phyloP scores from a whole-genome alignment of 441 rosid species.

The Mallotus repandus region DNA sequence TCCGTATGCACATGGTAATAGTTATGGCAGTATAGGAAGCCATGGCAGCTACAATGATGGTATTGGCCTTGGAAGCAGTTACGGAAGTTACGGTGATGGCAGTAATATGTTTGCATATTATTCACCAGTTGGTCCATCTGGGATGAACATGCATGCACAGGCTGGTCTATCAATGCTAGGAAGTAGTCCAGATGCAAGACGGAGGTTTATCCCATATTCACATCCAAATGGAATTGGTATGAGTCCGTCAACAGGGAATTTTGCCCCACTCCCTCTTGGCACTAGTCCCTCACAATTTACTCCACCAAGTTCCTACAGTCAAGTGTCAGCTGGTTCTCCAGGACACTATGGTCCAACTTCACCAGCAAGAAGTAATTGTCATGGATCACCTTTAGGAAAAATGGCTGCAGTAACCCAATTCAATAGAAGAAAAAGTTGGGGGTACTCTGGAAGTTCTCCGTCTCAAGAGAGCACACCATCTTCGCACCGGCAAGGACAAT shows the following conservation, averaged over 20 bases:
- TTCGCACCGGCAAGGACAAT: constrained; percentile 72
- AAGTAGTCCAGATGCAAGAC: constrained; percentile 93
- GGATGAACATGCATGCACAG: constrained; percentile 73
- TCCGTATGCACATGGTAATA: constrained; percentile 73
- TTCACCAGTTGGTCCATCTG: constrained; percentile 92
- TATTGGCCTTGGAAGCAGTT: constrained; percentile 76
- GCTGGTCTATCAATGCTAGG: constrained; percentile 75
- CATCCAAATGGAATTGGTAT: constrained; percentile 87
- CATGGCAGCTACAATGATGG: constrained; percentile 96
- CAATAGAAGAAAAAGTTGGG: constrained; percentile 82
- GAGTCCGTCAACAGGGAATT: constrained; percentile 94
- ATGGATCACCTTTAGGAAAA: constrained; percentile 96
- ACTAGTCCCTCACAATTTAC: constrained; percentile 98
- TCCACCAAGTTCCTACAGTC: constrained; percentile 76
- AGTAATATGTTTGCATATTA: constrained; percentile 77
- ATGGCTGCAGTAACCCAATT: constrained; percentile 75
- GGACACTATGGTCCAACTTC: constrained; percentile 98
- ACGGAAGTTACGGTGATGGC: constrained; percentile 91
- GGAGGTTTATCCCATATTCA: constrained; percentile 67
- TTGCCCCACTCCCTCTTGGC: constrained; percentile 92
- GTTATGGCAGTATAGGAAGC: constrained; percentile 97
- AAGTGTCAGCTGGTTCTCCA: constrained; percentile 77
- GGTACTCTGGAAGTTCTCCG: constrained; percentile 77
- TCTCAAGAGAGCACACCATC: constrained; percentile 63
- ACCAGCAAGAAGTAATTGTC: constrained; percentile 85